These are phyloP conservation scores for Tolypocladium nubicola DNA, from an alignment of 2,329 filamentous ascomycete genomes.

Conservation along the genomic window DNA sequence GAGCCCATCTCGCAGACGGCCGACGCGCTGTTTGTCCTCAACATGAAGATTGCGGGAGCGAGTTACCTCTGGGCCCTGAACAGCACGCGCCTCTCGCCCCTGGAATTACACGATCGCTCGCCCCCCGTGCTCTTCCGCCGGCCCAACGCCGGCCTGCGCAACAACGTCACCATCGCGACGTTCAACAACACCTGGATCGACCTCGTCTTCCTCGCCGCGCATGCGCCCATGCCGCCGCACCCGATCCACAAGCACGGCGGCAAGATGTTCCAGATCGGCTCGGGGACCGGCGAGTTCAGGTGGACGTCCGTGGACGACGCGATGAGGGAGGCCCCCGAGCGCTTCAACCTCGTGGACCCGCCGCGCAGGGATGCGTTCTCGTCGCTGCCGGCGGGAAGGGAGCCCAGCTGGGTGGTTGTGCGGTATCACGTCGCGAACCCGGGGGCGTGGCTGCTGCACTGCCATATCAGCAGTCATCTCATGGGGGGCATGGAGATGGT, in stretches of 20 bases:
- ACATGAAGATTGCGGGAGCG: constrained; percentile 27
- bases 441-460: constrained; percentile 44
- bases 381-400: constrained; percentile 10
- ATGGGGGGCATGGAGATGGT: constrained; percentile 44
- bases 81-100: constrained; percentile 22
- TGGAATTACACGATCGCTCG: too few species aligned
- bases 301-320: constrained; percentile 45
- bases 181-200: constrained; percentile 42
- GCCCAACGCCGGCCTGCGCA: constrained; percentile 4
- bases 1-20: constrained; percentile 27
- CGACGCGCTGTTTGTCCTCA: constrained; percentile 34
- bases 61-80: constrained; percentile 45
- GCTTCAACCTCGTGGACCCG: constrained; percentile 47
- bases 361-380: constrained; percentile 35
- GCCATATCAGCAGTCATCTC: constrained; percentile 44
- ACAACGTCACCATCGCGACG: constrained; percentile 39
- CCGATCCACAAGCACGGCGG: constrained; percentile 56
- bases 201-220: constrained; percentile 29
- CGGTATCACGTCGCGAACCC: constrained; percentile 42
- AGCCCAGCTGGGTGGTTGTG: constrained; percentile 33
- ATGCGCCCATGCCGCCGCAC: constrained; percentile 39
- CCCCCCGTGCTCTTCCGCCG: too few species aligned
- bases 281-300: constrained; percentile 36
- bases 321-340: constrained; percentile 28
- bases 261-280: constrained; percentile 47